These are phyloP conservation scores for Aureobasidium sp. DNA, from an alignment of 2,329 filamentous ascomycete genomes.

Conservation along the genomic window DNA sequence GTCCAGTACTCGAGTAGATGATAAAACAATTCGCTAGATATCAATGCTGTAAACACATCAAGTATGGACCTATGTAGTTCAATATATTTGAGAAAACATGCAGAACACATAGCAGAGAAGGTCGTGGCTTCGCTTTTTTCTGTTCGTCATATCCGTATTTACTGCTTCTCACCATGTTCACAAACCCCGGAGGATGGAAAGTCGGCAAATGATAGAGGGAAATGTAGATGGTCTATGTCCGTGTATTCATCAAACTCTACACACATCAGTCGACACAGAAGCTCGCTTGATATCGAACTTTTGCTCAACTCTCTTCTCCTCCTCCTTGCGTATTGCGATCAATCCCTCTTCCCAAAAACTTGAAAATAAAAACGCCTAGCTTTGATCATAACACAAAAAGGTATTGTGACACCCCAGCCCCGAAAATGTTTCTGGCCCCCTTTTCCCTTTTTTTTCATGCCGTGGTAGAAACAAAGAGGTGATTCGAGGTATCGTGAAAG, in stretches of 20 bases:
- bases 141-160: no score
- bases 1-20: neutral
- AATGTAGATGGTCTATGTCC: slow-evolving; percentile 3
- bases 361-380: slow-evolving; percentile 12
- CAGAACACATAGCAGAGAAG: no score
- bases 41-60: neutral
- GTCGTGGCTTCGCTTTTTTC: no score
- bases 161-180: neutral
- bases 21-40: no score
- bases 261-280: neutral
- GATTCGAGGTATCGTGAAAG: neutral
- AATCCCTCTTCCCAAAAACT: neutral
- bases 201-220: neutral
- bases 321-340: neutral
- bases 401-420: neutral
- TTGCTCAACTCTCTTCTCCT: neutral
- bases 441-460: neutral
- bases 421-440: neutral
- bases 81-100: neutral
- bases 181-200: neutral
- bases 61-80: neutral
- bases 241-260: slow-evolving; percentile 1
- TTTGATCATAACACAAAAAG: slow-evolving; percentile 11
- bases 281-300: neutral
- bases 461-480: neutral